Conservation (phyloP, 306 rosid species). For the Luffa acutangula region DNA sequence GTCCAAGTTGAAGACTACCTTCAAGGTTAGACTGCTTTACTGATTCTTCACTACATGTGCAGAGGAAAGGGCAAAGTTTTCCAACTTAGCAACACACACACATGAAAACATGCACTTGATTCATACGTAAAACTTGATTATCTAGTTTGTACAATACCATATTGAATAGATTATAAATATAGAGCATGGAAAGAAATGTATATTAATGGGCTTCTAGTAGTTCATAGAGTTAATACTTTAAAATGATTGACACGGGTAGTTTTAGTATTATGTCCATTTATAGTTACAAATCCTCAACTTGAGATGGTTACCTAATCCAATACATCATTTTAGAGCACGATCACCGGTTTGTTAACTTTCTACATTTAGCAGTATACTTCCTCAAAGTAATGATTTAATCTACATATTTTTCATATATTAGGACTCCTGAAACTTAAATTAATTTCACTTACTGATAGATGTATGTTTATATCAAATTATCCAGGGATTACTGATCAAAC, state of each 20-base stretch:
- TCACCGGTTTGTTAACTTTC: not conserved
- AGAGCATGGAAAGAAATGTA: not conserved
- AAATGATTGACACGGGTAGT: not conserved
- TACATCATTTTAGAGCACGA: not conserved
- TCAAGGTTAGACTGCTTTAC: conserved; percentile 28
- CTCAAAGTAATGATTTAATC: not conserved
- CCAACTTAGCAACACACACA: conserved; percentile 7
- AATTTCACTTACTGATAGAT: not conserved
- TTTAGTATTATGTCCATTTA: not conserved
- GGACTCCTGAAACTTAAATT: not conserved
- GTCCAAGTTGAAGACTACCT: conserved; percentile 55
- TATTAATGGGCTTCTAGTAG: not conserved
- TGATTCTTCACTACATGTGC: conserved; percentile 46
- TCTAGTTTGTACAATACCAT: not conserved
- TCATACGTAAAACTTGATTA: not conserved
- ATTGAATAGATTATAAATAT: not conserved
- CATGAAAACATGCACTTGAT: not conserved
- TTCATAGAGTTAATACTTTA: not conserved
- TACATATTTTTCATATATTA: not conserved
- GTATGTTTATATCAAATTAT: not conserved
- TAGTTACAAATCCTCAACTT: not conserved
- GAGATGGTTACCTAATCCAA: not conserved
- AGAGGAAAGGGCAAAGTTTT: conserved; percentile 10
- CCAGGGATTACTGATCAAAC: not conserved
- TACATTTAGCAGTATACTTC: not conserved